These are phyloP conservation scores for Euphorbia peplus DNA, from an alignment of 345 rosid genomes.

Conservation along the genomic window DNA sequence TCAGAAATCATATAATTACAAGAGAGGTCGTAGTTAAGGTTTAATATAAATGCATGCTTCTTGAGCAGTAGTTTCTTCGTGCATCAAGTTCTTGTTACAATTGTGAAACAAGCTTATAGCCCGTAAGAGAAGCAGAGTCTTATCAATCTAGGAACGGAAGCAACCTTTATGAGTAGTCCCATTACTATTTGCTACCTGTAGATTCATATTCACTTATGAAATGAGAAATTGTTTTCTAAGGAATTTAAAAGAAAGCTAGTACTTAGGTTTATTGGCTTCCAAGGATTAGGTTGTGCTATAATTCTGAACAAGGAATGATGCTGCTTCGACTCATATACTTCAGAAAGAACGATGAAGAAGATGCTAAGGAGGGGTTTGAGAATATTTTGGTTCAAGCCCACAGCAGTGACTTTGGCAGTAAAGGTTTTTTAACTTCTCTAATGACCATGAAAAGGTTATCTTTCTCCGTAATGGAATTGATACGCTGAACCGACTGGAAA, in stretches of 20 bases:
- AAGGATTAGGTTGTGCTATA: not conserved
- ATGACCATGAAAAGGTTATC: not conserved
- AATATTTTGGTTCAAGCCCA: not conserved
- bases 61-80: too few relatives aligned
- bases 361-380: not conserved
- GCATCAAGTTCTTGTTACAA: not conserved
- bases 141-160: not conserved
- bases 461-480: not conserved
- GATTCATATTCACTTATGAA: not conserved
- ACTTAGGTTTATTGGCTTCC: not conserved
- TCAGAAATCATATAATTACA: not conserved
- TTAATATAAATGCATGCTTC: not conserved
- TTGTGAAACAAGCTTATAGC: not conserved
- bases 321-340: not conserved
- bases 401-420: not conserved
- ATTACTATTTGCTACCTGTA: too few relatives aligned
- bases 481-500: not conserved
- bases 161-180: not conserved
- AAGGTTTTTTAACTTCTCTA: not conserved
- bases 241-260: not conserved
- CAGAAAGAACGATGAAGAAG: not conserved
- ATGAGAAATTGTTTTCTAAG: not conserved
- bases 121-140: not conserved
- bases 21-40: not conserved
- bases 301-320: not conserved